A percentile compares a stretch with the other conserved stretches of the same genome.
phyloP scores from a whole-genome alignment of 768 basidiomycete genomes.

The Mycena venus region DNA sequence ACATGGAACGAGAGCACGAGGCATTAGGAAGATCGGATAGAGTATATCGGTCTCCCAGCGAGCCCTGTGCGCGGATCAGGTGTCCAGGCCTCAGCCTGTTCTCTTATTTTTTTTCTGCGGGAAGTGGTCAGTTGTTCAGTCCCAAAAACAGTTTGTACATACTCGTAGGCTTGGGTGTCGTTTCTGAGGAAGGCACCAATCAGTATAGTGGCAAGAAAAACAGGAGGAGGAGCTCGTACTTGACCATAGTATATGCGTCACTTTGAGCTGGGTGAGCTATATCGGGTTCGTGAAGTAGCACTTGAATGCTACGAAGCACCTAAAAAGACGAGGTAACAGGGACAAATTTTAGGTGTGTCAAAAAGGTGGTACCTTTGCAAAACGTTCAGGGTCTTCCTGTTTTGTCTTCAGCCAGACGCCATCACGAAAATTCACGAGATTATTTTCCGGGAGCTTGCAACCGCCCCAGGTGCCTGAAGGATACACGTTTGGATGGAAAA shows the following conservation, averaged over 20 bases:
- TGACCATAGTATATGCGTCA: background rate
- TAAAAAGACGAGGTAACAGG: background rate
- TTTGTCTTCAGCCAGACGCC: background rate
- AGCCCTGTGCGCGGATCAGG: slow-evolving; percentile 3
- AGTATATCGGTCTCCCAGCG: background rate
- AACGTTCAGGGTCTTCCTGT: slow-evolving; percentile 1
- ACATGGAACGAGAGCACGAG: too few species aligned
- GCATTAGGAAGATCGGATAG: too few species aligned
- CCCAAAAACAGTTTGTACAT: background rate
- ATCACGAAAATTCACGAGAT: too few species aligned
- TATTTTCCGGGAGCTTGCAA: background rate
- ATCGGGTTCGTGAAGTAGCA: background rate
- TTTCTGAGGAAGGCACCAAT: background rate
- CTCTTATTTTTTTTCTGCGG: too few species aligned
- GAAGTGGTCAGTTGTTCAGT: background rate
- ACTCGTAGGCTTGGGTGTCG: slow-evolving; percentile 5
- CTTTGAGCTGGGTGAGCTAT: background rate
- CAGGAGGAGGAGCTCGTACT: background rate
- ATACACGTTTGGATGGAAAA: slow-evolving; percentile 14
- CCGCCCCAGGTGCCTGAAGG: slow-evolving; percentile 9
- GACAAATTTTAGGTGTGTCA: background rate
- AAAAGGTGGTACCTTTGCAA: background rate
- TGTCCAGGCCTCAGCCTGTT: slow-evolving; percentile 1
- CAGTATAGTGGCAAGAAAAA: background rate
- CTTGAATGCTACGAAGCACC: background rate